Evolutionary conservation across 2,329 filamentous ascomycete genomes (phyloP), one percentile per base, ranked within the genome.

Genomic region (Thielaviopsis populi): DNA sequence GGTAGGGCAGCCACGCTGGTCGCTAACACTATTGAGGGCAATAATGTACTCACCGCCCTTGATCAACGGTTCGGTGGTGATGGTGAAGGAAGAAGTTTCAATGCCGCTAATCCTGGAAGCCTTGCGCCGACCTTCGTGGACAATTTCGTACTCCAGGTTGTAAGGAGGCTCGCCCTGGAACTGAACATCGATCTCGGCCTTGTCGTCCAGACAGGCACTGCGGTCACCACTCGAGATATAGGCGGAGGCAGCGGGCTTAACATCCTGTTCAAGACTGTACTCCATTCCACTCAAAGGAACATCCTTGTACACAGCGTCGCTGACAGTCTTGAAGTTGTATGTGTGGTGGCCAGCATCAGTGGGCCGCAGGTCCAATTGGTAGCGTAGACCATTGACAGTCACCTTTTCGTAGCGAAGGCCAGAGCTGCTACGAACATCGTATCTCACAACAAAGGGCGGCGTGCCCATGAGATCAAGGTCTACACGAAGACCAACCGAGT

Each of bases 1-100:
- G 62, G 89, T 89, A 70, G 91, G 91, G 75, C 94, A 99, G 50
- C 86, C 87, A 64, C 89, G 87, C 71, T 82, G 86, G 71, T 99
- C 94, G 68, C 90, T 89, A 63, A 99, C 83, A 69, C 87, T 92
- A 62, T 87, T 90, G 66, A 99, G 78, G 58, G 91, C 86, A 66
- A 99, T 76, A 11, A 87, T 89, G 72, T 97, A 96, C 70, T 96
- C 91, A 63, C 94, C 94, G 66, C 94, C 94, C 71, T 87, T 86
- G 6, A 79, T 79, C 50, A 99, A 77, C 19, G 81, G 78, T 1
- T 86, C 82, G 0, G 92, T 96, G 68, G 83, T 82, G 71, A 99
- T 91, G 43, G 79, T 86, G 71, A 86, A 85, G 24, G 78, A 75
- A 60, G 82, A 77, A 1, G 76, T 78, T 27, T 84, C 78, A 63